Base-by-base conservation (phyloP, 768 basidiomycete genomes). In the Suillus subaureus region DNA sequence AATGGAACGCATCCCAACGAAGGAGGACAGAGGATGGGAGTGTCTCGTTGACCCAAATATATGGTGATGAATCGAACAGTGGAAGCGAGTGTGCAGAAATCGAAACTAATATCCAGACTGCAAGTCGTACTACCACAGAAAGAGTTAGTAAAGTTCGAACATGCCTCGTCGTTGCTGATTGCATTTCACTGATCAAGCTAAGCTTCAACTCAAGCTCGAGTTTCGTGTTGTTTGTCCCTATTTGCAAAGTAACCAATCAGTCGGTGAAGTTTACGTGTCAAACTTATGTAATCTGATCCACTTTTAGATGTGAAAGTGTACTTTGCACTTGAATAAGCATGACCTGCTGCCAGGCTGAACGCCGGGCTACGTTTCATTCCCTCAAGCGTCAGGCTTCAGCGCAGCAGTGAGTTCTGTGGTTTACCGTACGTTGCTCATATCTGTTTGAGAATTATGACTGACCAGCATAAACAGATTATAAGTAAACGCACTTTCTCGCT, bases 1-100 rank as follows among this genome's bases (percentile, higher is more conserved):
- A 98, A 77, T 97, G 90, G 69, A 98, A 84, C 3, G 82, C 82
- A 73, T 99, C 97, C 97, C 97, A 99, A 69, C 95, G 87, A 12
- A 95, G 79, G 3, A 88, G 73, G 7, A 77, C 69, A 23, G 75
- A 74, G 1, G 68, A 67, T 31, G 58, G 58, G 6, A 28, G 12
- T 21, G 39, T 31, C 26, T 28, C 40, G 18, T 18, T 28, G 6
- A 26, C 42, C 70, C 69, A 77, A 43, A 78, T 72, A 43, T 45
- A 62, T 21, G 77, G 72, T 35, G 75, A 77, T 15, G 66, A 67
- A 18, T 77, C 75, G 18, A 77, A 77, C 62, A 70, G 37, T 12
- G 71, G 64, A 3, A 78, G 65, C 15, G 64, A 42, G 21, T 56
- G 61, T 7, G 77, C 40, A 8, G 75, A 72, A 3, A 65, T 61